phyloP scores from a whole-genome alignment of 202 grass and related monocot species.

The Panicum hallii region DNA sequence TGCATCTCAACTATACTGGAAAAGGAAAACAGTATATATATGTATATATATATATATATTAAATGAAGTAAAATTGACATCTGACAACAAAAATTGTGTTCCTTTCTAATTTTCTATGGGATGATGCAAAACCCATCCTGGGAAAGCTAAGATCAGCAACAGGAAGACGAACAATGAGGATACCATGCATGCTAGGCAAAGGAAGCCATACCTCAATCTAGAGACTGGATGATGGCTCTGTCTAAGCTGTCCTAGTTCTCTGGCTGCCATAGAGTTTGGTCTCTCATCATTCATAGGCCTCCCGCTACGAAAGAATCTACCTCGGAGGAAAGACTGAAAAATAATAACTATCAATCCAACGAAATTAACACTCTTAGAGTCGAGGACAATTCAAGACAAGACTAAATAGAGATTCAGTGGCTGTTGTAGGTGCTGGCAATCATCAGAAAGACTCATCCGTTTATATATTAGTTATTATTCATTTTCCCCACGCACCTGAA shows the following conservation, averaged over 20 bases:
- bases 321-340: slow-evolving; percentile 75
- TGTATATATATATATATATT: too few species aligned
- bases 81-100: background rate
- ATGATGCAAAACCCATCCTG: slow-evolving; percentile 23
- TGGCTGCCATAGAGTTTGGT: slow-evolving; percentile 44
- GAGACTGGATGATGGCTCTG: slow-evolving; percentile 52
- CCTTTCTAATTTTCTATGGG: background rate
- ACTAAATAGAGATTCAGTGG: too few species aligned
- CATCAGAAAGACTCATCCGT: too few species aligned
- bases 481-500: too few species aligned
- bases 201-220: slow-evolving; percentile 70
- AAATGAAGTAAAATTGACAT: background rate
- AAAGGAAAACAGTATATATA: background rate
- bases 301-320: slow-evolving; percentile 58
- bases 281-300: slow-evolving; percentile 41
- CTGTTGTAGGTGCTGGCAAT: too few species aligned
- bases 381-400: background rate
- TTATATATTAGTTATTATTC: too few species aligned
- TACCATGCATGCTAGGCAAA: background rate
- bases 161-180: slow-evolving; percentile 2
- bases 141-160: slow-evolving; percentile 24
- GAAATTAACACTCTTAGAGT: background rate
- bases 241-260: slow-evolving; percentile 65
- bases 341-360: slow-evolving; percentile 35
- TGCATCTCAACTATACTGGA: background rate